Evolutionary conservation across 163 green algal genomes (phyloP), one percentile per base, ranked within the genome.

Genomic region (Scenedesmus sp.): DNA sequence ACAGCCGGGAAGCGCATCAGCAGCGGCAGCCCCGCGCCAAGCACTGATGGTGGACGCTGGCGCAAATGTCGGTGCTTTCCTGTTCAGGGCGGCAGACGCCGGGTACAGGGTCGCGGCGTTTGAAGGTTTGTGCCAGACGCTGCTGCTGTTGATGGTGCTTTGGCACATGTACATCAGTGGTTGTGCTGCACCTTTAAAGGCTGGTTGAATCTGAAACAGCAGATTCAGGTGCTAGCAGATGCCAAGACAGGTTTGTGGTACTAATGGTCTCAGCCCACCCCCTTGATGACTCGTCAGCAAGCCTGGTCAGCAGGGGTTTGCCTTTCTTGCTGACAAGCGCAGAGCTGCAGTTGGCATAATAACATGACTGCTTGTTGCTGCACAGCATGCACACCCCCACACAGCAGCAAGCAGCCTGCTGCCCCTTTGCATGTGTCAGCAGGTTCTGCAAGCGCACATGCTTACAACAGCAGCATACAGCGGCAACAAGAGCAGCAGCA

Each of bases 1-100:
- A 35, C 61, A 73, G 61, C 56, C 15, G 49, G 49, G n/a, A 56
- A 56, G 46, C 46, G 46, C 7, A 7, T 12, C 43, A 65, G 43
- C 49, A 18, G 82, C 16, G 6, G 49, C 53, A 40, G 35, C 7
- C 10, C 9, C 6, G 82, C 35, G 0, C 13, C 42, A 30, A 33
- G 82, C 89, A 20, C 61, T 94, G 15, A 83, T 93, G 44, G 86
- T 94, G 40, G 92, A 94, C 56, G 85, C 93, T n/a, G 92, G 92
- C 16, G 92, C 92, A 1, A 94, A 94, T 78, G 90, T 94, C 33
- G 92, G 92, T 24, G 92, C 86, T 91, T 94, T 94, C 46, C 51
- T 86, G 18, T 44, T 94, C 61, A 93, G 89, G 65, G 86, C 56
- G 7, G 92, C 92, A 1, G 89, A 81, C 3, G 88, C 88, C 24